These are phyloP conservation scores for Erythrophleum fordii DNA, from an alignment of 306 rosid species.

Conservation along the genomic window DNA sequence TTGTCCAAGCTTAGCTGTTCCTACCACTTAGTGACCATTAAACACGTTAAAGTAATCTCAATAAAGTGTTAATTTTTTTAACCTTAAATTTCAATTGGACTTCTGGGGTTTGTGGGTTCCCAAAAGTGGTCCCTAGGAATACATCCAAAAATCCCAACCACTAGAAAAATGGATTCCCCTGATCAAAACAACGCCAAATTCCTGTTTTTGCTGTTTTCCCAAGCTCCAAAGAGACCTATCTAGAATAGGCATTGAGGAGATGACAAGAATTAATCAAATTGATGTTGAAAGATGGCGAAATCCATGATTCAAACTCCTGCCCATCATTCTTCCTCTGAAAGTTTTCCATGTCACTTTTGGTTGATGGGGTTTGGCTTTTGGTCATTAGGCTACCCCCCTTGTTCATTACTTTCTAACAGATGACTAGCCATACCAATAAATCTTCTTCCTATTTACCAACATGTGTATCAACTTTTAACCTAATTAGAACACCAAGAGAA, in stretches of 20 bases:
- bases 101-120: conserved; percentile 36
- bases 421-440: conserved; percentile 23
- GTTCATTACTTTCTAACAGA: conserved; percentile 30
- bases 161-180: conserved; percentile 43
- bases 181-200: conserved; percentile 55
- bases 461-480: conserved; percentile 45
- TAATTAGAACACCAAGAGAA: conserved; percentile 6
- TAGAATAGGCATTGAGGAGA: conserved; percentile 46
- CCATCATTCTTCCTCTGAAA: conserved; percentile 53
- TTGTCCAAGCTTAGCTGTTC: conserved; percentile 80
- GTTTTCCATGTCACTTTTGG: conserved; percentile 44
- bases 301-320: conserved; percentile 56
- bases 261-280: conserved; percentile 66
- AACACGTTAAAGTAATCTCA: conserved; percentile 57
- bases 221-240: conserved; percentile 51
- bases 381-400: neutral
- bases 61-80: conserved; percentile 32
- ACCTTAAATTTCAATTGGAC: conserved; percentile 8
- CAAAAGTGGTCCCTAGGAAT: conserved; percentile 59
- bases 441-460: conserved; percentile 33
- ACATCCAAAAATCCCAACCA: conserved; percentile 73
- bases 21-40: conserved; percentile 62
- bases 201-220: conserved; percentile 60
- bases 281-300: conserved; percentile 64
- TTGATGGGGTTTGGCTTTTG: conserved; percentile 45